Base-by-base conservation (phyloP, 768 basidiomycete species). In the Boletus tomentosulus region DNA sequence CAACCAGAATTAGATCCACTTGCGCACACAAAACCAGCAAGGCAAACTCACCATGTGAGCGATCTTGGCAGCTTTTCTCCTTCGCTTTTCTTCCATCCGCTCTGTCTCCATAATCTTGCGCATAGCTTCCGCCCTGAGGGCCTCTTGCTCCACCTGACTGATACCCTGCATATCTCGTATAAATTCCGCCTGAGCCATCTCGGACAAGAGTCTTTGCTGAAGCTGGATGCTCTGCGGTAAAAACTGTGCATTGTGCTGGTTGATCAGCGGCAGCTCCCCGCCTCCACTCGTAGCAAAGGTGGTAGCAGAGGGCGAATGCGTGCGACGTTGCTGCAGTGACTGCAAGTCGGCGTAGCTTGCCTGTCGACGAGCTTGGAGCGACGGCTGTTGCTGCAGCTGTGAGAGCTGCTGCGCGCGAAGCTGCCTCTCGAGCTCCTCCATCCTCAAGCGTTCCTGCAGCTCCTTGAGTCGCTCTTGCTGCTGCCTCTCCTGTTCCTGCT, bases 81-180 rank as follows among this genome's bases (percentile, higher is more conserved):
- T 80, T 42, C 93, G 80, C 64, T 84, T 90, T 70, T 86, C 86
- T 64, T 95, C 93, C 84, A 88, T 84, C 62, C 79, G 81, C 70
- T 95, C 95, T 0, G 95, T 86, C 69, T 92, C 91, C 67, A 91
- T 80, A 59, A 98, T 95, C 74, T 94, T 87, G 54, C 87, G 83
- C 82, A 88, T 87, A 1, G 90, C 91, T 64, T 92, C 89, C 15
- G 76, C 76, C 57, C 87, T 78, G 37, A 93, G 69, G 5, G 83
- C 80, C 55, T 90, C 90, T 64, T 86, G 85, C 54, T 86, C 79
- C 43, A 74, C 79, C 45, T 78, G 83, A 42, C 78, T 76, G 7
- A 77, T 70, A n/a, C 77, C 78, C 50, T 83, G 85, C 67, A 85
- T 75, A 57, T 85, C 83, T 45, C 79, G 78, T 59, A 86, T 65